Base-by-base conservation (phyloP, 352 stramenopile species). In the Lagenidium sp. region DNA sequence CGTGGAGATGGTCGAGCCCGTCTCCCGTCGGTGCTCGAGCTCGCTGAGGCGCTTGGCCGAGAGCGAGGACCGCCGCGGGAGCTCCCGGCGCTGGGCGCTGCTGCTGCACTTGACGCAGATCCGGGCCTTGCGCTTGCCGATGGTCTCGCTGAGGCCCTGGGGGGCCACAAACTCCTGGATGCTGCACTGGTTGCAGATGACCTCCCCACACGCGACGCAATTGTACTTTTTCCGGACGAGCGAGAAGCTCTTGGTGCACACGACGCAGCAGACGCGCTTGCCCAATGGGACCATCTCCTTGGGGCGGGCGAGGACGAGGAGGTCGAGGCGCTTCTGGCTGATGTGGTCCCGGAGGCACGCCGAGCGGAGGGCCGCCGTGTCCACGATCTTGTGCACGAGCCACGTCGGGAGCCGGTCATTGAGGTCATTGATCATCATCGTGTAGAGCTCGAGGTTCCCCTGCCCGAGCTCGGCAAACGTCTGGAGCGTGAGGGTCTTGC, bases 151-250 rank as follows among this genome's bases (percentile, higher is more conserved):
- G 34, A 70, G 53, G n/a, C 65, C 65, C 6, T 68, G 66, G 2
- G 71, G 49, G 16, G 70, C 72, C 34, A 91, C 72, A n/a, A 85
- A 60, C 60, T 91, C 66, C 18, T 82, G 63, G 12, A 91, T 63
- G 39, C 73, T 85, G 40, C 79, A 91, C 47, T 85, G 73, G 40
- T 64, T 83, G 51, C 79, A 91, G 32, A 91, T 82, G 28, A 91
- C 79, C 25, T 91, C 79, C 35, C 79, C 79, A 40, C 79, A 91
- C 22, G 63, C 79, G 12, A 64, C 71, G 44, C 79, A 91, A 41
- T 86, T 87, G 57, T 91, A 86, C 47, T 91, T 91, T 51, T 91
- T 91, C 19, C 79, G 65, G 32, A 91, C 73, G 19, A 91, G 65
- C 18, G 79, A 89, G 47, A 91, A 91, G 47, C 75, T 85, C 21